phyloP scores from a whole-genome alignment of 805 yeast species.

The Priceomyces castillae region DNA sequence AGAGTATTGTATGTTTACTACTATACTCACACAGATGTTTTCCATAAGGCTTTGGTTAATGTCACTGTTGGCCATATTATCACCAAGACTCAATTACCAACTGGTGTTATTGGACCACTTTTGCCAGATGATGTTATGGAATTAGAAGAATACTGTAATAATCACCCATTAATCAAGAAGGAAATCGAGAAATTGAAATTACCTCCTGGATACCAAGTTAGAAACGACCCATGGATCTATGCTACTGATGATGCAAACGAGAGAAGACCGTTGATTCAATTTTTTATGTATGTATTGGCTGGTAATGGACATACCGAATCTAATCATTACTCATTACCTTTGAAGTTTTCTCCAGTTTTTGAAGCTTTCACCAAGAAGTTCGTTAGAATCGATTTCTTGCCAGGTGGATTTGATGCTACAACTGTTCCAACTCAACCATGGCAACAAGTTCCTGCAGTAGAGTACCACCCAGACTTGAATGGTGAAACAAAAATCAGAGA shows the following conservation, averaged over 20 bases:
- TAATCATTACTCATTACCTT: constrained; percentile 72
- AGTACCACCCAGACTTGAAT: constrained; percentile 70
- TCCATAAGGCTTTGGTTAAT: constrained; percentile 72
- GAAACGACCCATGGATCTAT: constrained; percentile 83
- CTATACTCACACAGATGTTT: constrained; percentile 50
- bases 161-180: constrained; percentile 57
- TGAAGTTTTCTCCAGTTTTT: constrained; percentile 71
- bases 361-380: constrained; percentile 59
- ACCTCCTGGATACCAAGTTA: constrained; percentile 53
- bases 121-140: constrained; percentile 61
- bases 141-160: constrained; percentile 48
- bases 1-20: constrained; percentile 69
- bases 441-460: constrained; percentile 59
- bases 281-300: constrained; percentile 69
- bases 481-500: constrained; percentile 51
- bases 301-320: constrained; percentile 65
- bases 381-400: constrained; percentile 70
- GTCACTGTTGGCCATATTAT: constrained; percentile 60
- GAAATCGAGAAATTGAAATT: constrained; percentile 67
- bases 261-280: constrained; percentile 62
- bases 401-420: constrained; percentile 66
- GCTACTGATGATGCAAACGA: constrained; percentile 70
- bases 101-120: constrained; percentile 68
- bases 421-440: constrained; percentile 57
- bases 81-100: constrained; percentile 52